Evolutionary conservation across 495 filamentous ascomycete species (phyloP).

Genomic region (Venustampulla echinocandica): DNA sequence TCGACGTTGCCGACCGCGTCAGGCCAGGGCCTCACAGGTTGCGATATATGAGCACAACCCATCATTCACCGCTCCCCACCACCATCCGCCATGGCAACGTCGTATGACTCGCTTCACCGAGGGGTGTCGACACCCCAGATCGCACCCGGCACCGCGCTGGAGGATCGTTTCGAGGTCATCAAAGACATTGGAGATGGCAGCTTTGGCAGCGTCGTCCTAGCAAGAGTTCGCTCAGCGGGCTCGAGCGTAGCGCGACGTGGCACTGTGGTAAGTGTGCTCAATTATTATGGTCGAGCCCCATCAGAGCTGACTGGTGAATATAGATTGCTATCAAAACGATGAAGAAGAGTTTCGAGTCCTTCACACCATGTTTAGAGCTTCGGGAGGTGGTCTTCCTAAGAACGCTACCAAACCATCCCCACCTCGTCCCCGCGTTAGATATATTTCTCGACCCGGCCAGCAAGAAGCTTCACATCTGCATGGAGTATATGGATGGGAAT

Average conservation of each 20-base stretch:
- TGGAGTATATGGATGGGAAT: conserved; percentile 99
- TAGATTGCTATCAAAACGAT: conserved; percentile 99
- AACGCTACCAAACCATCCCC: conserved; percentile 75
- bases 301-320: conserved; percentile 21
- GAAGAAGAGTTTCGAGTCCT: conserved; percentile 98
- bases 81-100: conserved; percentile 53
- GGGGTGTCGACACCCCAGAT: conserved; percentile 37
- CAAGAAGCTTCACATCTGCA: conserved; percentile 93
- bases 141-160: conserved; percentile 46
- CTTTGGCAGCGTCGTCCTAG: conserved; percentile 92
- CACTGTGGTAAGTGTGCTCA: conserved; percentile 82
- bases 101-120: conserved; percentile 54
- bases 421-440: conserved; percentile 93
- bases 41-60: conserved; percentile 3
- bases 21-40: conserved; percentile 3
- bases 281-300: not conserved
- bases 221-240: conserved; percentile 82
- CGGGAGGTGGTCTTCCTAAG: conserved; percentile 94
- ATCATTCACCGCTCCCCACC: not conserved
- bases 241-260: conserved; percentile 81
- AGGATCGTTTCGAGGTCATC: conserved; percentile 90
- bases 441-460: conserved; percentile 96
- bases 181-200: conserved; percentile 99
- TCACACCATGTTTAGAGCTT: conserved; percentile 80
- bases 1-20: conserved; percentile 12